A percentile compares a stretch with the other conserved stretches of the same genome.
These are phyloP conservation scores for Chalciporus piperatus DNA, from an alignment of 768 basidiomycete species.

Conservation along the genomic window DNA sequence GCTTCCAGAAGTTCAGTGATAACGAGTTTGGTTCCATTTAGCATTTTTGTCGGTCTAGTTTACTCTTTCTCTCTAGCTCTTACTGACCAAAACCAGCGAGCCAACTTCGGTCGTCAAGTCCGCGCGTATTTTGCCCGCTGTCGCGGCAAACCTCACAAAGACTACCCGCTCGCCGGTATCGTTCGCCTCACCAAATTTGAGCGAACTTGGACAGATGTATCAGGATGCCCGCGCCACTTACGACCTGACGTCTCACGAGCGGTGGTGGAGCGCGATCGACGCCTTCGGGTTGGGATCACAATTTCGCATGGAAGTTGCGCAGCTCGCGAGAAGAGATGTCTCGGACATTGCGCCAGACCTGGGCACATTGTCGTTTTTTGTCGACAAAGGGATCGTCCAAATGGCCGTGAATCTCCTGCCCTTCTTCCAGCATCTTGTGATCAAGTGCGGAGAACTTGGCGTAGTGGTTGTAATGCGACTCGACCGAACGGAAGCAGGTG, in stretches of 20 bases:
- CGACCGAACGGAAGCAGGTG: constrained; percentile 35
- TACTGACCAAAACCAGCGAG: constrained; percentile 53
- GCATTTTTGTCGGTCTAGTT: constrained; percentile 67
- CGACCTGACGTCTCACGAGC: constrained; percentile 49
- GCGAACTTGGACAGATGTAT: constrained; percentile 70
- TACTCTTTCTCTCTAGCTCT: not conserved
- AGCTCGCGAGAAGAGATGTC: constrained; percentile 48
- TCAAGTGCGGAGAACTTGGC: constrained; percentile 80
- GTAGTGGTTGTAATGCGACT: constrained; percentile 62
- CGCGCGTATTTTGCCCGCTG: constrained; percentile 60
- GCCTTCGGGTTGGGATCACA: constrained; percentile 60
- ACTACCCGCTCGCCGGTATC: constrained; percentile 48
- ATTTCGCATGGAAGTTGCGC: constrained; percentile 66
- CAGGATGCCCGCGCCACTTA: constrained; percentile 44
- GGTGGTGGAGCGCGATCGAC: constrained; percentile 69
- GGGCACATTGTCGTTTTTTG: constrained; percentile 58
- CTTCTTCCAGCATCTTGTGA: constrained; percentile 76
- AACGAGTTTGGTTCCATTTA: constrained; percentile 27
- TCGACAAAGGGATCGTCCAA: constrained; percentile 69
- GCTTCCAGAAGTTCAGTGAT: not conserved
- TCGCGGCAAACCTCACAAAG: constrained; percentile 39
- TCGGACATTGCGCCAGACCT: constrained; percentile 38
- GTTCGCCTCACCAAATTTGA: constrained; percentile 80
- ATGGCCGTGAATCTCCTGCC: constrained; percentile 83
- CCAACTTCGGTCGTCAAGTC: constrained; percentile 92